Conservation (phyloP, 768 basidiomycete species). For the Mycena floridula region DNA sequence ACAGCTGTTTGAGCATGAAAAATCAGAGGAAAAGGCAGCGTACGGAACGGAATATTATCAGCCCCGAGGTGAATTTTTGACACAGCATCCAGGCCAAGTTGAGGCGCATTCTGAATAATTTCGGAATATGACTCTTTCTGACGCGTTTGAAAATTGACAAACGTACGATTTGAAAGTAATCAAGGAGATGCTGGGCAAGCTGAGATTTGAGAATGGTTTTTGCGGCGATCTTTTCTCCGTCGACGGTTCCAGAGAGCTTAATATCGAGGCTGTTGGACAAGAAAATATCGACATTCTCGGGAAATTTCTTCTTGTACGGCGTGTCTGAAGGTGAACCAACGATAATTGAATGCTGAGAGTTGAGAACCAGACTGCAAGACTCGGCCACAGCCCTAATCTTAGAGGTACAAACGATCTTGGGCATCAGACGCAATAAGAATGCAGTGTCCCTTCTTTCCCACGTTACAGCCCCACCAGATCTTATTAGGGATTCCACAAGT, state of each 20-base stretch:
- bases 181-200: conserved; percentile 40
- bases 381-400: conserved; percentile 38
- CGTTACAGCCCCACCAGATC: too few species aligned
- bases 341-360: conserved; percentile 36
- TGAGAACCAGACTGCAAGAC: conserved; percentile 37
- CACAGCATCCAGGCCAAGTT: conserved; percentile 51
- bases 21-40: conserved; percentile 12
- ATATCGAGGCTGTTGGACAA: conserved; percentile 34
- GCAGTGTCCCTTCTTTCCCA: background rate
- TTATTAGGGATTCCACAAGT: too few species aligned
- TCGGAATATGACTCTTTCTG: conserved; percentile 11
- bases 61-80: conserved; percentile 43
- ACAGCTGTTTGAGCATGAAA: conserved; percentile 4
- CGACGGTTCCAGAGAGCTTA: conserved; percentile 46
- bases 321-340: background rate
- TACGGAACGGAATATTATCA: conserved; percentile 36
- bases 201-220: conserved; percentile 41
- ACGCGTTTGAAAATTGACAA: conserved; percentile 3
- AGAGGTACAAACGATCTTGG: conserved; percentile 11
- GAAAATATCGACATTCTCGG: conserved; percentile 15
- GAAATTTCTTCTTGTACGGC: background rate
- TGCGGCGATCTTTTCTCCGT: conserved; percentile 34
- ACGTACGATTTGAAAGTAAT: conserved; percentile 45
- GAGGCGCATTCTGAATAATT: conserved; percentile 45
- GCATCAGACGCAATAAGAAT: background rate